These are phyloP conservation scores for Themeda triandra DNA, from an alignment of 176 grass and related monocot species.

Conservation along the genomic window DNA sequence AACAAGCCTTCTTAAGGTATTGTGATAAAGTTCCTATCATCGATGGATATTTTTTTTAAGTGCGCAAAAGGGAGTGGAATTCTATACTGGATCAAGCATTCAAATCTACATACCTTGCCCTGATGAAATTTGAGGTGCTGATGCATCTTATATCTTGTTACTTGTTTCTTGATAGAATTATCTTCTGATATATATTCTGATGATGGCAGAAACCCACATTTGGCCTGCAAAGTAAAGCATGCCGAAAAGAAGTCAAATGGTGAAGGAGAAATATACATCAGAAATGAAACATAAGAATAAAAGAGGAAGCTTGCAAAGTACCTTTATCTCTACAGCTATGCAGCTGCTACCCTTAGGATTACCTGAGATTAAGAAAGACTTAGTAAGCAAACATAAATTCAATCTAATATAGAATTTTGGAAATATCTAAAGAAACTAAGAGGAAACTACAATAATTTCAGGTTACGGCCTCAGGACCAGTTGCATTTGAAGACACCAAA, in stretches of 20 bases:
- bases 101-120: slow-evolving; percentile 47
- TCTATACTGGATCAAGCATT: slow-evolving; percentile 14
- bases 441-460: neutral
- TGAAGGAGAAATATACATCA: slow-evolving; percentile 2
- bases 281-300: slow-evolving; percentile 22
- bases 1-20: neutral
- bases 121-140: slow-evolving; percentile 77
- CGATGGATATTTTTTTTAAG: neutral
- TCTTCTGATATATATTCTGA: slow-evolving; percentile 81
- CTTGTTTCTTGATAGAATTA: slow-evolving; percentile 81
- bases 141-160: slow-evolving; percentile 93
- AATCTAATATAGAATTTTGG: slow-evolving; percentile 2
- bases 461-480: neutral
- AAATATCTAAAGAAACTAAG: slow-evolving; percentile 7
- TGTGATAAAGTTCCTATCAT: neutral
- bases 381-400: slow-evolving; percentile 15
- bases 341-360: slow-evolving; percentile 44
- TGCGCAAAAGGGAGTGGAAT: neutral
- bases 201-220: slow-evolving; percentile 90
- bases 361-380: slow-evolving; percentile 46
- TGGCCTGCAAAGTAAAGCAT: slow-evolving; percentile 48
- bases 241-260: neutral
- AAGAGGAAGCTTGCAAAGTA: slow-evolving; percentile 32
- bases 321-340: slow-evolving; percentile 98
- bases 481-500: neutral